Evolutionary conservation across 495 filamentous ascomycete species (phyloP).

Genomic region (Penicillium ochrochloron): DNA sequence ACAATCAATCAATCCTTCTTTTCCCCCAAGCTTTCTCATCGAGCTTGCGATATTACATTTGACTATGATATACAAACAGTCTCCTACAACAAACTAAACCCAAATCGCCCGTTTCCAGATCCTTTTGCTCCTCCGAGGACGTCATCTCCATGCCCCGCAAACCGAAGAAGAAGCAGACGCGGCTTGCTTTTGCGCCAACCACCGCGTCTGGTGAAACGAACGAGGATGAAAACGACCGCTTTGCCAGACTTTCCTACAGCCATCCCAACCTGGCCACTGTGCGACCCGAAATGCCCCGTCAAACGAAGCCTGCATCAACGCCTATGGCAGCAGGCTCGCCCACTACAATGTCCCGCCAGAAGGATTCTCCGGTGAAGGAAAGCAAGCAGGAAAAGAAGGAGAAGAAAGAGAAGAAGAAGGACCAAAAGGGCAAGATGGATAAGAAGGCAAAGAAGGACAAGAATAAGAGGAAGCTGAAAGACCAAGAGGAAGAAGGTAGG

Average conservation of each 20-base stretch:
- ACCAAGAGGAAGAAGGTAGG: conserved; percentile 2
- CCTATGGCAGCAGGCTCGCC: conserved; percentile 10
- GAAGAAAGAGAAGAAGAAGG: neutral
- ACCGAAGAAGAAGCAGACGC: conserved; percentile 51
- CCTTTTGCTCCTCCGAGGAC: neutral
- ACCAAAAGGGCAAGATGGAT: neutral
- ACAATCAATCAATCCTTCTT: neutral
- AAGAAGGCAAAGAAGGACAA: conserved; percentile 3
- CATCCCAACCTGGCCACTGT: conserved; percentile 42
- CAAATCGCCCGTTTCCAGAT: neutral
- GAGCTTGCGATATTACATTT: neutral
- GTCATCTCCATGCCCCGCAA: conserved; percentile 43
- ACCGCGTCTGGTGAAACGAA: conserved; percentile 20
- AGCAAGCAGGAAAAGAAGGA: neutral
- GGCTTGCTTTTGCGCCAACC: conserved; percentile 48
- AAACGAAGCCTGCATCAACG: neutral
- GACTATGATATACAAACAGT: neutral
- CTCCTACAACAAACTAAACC: neutral
- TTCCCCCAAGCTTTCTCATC: neutral
- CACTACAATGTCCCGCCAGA: neutral
- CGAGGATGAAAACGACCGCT: conserved; percentile 31
- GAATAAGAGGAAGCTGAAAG: conserved; percentile 1
- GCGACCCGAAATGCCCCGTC: conserved; percentile 14
- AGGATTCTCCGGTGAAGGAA: neutral
- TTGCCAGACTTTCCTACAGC: conserved; percentile 44